Conservation (phyloP, 495 filamentous ascomycete species). For the Lasiosphaeriaceae sp. region DNA sequence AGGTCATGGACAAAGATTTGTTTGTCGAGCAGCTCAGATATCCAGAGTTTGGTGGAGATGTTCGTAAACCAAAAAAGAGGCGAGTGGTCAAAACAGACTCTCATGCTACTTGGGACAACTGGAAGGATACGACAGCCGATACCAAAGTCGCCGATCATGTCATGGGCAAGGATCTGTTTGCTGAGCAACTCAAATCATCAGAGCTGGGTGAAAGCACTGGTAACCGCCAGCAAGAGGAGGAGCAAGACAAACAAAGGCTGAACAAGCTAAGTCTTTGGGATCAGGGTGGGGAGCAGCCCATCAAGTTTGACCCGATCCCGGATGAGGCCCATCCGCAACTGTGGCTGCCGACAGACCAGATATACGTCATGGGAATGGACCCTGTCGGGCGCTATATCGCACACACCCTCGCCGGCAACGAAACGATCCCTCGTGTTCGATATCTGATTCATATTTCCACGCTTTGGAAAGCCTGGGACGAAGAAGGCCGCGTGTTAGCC, state of each 20-base stretch:
- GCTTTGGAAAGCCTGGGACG: constrained; percentile 20
- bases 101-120: too few species aligned
- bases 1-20: too few species aligned
- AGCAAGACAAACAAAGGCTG: too few species aligned
- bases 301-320: too few species aligned
- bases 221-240: too few species aligned
- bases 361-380: constrained; percentile 52
- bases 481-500: constrained; percentile 18
- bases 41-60: too few species aligned
- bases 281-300: neutral
- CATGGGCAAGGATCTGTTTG: neutral
- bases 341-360: constrained; percentile 26
- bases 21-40: too few species aligned
- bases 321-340: neutral
- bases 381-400: constrained; percentile 47
- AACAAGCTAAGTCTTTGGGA: neutral
- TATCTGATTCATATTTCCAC: constrained; percentile 24
- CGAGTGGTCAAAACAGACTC: too few species aligned
- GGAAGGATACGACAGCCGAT: neutral
- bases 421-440: constrained; percentile 24
- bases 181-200: neutral
- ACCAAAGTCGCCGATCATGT: neutral
- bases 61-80: too few species aligned
- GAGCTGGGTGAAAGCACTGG: too few species aligned
- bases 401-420: constrained; percentile 40